Conservation (phyloP, 2,329 filamentous ascomycete species). For the Arthrinium puccinioides region DNA sequence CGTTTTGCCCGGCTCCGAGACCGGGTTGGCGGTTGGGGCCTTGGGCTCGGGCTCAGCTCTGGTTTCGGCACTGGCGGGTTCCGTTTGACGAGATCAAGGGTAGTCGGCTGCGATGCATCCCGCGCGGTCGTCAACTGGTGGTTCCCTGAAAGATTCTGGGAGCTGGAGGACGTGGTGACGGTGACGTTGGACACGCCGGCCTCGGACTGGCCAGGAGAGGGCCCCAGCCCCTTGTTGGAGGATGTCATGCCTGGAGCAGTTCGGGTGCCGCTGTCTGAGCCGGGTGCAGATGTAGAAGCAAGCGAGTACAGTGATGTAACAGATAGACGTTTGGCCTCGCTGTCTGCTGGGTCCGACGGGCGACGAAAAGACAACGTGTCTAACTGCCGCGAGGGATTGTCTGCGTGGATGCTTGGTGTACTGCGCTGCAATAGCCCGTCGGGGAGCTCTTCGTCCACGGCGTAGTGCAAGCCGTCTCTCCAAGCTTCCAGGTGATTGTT, state of each 20-base stretch:
- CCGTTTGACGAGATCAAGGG: constrained; percentile 38
- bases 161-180: constrained; percentile 43
- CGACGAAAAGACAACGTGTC: too few species aligned
- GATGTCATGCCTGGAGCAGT: constrained; percentile 39
- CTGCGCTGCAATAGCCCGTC: constrained; percentile 22
- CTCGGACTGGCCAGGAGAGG: constrained; percentile 38
- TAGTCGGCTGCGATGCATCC: constrained; percentile 31
- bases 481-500: constrained; percentile 31
- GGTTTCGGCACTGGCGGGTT: constrained; percentile 25
- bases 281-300: constrained; percentile 47
- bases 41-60: constrained; percentile 17
- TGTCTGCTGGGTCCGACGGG: too few species aligned
- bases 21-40: constrained; percentile 39
- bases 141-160: constrained; percentile 31
- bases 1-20: constrained; percentile 66
- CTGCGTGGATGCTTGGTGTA: constrained; percentile 36
- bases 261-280: constrained; percentile 41
- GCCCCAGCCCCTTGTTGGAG: constrained; percentile 31
- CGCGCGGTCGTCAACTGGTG: constrained; percentile 35
- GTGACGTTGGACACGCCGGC: constrained; percentile 43
- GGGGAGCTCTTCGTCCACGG: constrained; percentile 8
- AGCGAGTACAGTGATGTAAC: constrained; percentile 68
- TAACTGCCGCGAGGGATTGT: constrained; percentile 4
- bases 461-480: constrained; percentile 27
- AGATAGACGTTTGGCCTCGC: constrained; percentile 58